Evolutionary conservation across 495 filamentous ascomycete species (phyloP).

Genomic region (Penicillium taxi): DNA sequence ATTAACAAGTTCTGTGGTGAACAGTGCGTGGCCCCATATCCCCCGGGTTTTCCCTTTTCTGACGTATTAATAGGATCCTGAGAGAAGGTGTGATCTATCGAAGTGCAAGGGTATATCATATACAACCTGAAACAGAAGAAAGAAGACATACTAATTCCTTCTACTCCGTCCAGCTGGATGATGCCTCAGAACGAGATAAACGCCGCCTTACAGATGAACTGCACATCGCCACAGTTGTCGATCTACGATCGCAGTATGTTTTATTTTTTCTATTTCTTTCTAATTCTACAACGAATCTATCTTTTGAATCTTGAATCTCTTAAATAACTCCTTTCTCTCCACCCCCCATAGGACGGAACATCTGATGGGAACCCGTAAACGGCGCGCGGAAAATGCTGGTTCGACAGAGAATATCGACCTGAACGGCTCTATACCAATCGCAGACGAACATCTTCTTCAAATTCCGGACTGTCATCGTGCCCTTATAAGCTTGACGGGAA

Average conservation of each 20-base stretch:
- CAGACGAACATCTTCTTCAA: slow-evolving; percentile 41
- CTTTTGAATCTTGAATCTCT: no score
- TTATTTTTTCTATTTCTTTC: no score
- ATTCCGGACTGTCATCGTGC: slow-evolving; percentile 54
- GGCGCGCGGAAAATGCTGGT: slow-evolving; percentile 32
- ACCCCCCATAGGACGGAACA: slow-evolving; percentile 55
- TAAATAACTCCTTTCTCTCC: slow-evolving; percentile 1
- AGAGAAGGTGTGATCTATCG: slow-evolving; percentile 64
- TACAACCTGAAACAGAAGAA: no score
- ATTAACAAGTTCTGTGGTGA: slow-evolving; percentile 53
- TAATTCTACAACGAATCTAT: neutral
- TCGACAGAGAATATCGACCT: slow-evolving; percentile 14
- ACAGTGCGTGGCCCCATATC: slow-evolving; percentile 33
- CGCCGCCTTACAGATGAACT: slow-evolving; percentile 51
- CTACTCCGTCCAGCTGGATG: slow-evolving; percentile 43
- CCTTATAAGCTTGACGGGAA: slow-evolving; percentile 66
- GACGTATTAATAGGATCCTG: slow-evolving; percentile 42
- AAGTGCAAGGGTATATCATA: slow-evolving; percentile 59
- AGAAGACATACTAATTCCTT: no score
- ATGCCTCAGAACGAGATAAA: slow-evolving; percentile 59
- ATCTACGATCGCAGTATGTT: slow-evolving; percentile 66
- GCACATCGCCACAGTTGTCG: slow-evolving; percentile 62
- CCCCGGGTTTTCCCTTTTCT: slow-evolving; percentile 2
- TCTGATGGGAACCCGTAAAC: slow-evolving; percentile 57
- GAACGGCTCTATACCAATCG: slow-evolving; percentile 23